Percentiles rank a stretch among this genome's conserved stretches.
Conservation (phyloP, 2,329 filamentous ascomycete species). For the Penicillium sp. region DNA sequence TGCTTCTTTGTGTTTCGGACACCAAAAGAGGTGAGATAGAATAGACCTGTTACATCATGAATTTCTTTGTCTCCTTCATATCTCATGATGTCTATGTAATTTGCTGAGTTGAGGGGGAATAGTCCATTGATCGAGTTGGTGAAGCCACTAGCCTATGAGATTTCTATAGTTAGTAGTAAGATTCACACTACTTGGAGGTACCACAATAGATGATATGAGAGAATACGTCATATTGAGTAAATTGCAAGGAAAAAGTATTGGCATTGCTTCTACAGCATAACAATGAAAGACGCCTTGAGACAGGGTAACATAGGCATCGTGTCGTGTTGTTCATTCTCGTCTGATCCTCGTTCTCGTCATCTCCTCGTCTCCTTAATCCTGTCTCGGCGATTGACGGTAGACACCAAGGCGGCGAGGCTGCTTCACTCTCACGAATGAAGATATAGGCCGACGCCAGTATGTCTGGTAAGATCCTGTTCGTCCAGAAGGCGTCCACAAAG, state of each 20-base stretch:
- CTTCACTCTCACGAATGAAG: not conserved
- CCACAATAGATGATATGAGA: not conserved
- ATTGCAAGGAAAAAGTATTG: not conserved
- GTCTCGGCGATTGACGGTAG: not conserved
- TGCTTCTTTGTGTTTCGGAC: conserved; percentile 11
- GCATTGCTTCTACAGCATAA: not conserved
- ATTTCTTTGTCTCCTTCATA: not conserved
- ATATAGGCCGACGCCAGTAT: not conserved
- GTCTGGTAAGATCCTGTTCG: not conserved
- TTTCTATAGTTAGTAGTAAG: no score
- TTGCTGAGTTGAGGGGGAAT: not conserved
- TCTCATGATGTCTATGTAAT: not conserved
- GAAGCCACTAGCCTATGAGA: no score
- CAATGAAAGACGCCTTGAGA: not conserved
- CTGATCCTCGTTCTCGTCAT: not conserved
- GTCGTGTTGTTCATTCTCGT: not conserved
- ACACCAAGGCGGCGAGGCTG: not conserved
- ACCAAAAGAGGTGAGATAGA: conserved; percentile 25
- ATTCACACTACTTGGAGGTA: not conserved
- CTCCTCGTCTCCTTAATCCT: not conserved
- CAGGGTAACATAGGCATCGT: not conserved
- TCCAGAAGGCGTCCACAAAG: not conserved
- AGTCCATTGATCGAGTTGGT: not conserved
- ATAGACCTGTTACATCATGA: conserved; percentile 27
- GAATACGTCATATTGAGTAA: not conserved